Base-by-base conservation (phyloP, 805 yeast genomes). In the Candida sonorensis region DNA sequence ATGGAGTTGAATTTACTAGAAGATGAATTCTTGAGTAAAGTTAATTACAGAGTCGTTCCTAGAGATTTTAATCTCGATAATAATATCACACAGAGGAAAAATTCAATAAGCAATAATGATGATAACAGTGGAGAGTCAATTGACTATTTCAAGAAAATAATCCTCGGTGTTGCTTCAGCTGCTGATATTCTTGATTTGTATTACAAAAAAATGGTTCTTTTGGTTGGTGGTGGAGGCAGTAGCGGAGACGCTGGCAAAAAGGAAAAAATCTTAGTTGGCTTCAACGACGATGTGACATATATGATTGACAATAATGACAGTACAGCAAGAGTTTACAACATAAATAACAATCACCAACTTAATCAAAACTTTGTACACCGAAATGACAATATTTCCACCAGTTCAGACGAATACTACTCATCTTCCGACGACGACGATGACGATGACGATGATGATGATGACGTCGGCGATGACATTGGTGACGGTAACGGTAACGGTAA, bases 1-100 rank as follows among this genome's bases (percentile, higher is more conserved):
- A 69, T 77, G 37, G 97, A 87, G 52, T 64, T 88, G 44, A 92
- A 92, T 55, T 68, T 90, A 34, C 64, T 90, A 29, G 98, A 90
- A 53, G 77, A 82, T 33, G 97, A 92, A 56, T 87, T 92, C 48
- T 67, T 90, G 27, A 71, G 72, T 30, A 66, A 87, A 40, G 90
- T 90, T 8, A 75, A 77, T 37, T 90, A 92, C 74, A 66, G 82
- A 40, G 76, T 82, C 10, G 69, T 83, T 3, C 90, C 92, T 42
- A 53, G 61, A 23, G 66, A 60, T 34, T 65, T 60, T 33, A 66
- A 52, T n/a, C n/a, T n/a, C 37, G 54, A 49, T 33, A 64, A 49
- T 57, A 48, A 43, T 6, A 23, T 32, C 6, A 41, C 38, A 15
- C 50, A 48, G 29, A 36, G 52, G 26, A 49, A 42, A 35, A 35